Evolutionary conservation across 2,329 filamentous ascomycete species (phyloP).

Genomic region (Aureobasidium sp.): DNA sequence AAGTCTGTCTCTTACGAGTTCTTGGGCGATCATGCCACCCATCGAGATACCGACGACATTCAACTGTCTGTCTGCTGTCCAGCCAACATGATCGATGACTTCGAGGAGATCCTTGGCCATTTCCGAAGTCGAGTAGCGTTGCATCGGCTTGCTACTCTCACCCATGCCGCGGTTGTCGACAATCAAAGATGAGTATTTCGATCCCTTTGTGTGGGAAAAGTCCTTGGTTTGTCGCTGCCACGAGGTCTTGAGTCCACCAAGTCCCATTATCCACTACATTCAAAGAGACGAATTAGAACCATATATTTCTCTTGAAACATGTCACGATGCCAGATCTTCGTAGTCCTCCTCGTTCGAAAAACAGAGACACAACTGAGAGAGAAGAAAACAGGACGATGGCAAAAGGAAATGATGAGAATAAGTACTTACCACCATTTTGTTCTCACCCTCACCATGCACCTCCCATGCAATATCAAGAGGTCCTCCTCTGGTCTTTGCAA

Average conservation of each 20-base stretch:
- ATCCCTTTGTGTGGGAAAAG: constrained; percentile 63
- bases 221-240: constrained; percentile 80
- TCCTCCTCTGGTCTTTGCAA: constrained; percentile 63
- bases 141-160: constrained; percentile 64
- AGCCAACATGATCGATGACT: constrained; percentile 59
- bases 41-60: constrained; percentile 74
- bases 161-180: constrained; percentile 84
- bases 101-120: constrained; percentile 77
- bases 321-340: too few relatives aligned
- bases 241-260: constrained; percentile 57
- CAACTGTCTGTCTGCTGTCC: constrained; percentile 49
- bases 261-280: constrained; percentile 66
- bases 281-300: not conserved
- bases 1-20: constrained; percentile 44
- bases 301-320: not conserved
- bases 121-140: constrained; percentile 70
- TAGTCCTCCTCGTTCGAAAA: not conserved
- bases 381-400: not conserved
- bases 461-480: constrained; percentile 72
- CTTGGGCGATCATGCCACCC: constrained; percentile 89
- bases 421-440: constrained; percentile 61
- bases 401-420: not conserved
- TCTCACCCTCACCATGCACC: constrained; percentile 65
- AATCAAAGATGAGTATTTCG: constrained; percentile 64
- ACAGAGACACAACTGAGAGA: not conserved